Evolutionary conservation across 192 early-diverging fungal species (phyloP).

Genomic region (Backusella sp.): DNA sequence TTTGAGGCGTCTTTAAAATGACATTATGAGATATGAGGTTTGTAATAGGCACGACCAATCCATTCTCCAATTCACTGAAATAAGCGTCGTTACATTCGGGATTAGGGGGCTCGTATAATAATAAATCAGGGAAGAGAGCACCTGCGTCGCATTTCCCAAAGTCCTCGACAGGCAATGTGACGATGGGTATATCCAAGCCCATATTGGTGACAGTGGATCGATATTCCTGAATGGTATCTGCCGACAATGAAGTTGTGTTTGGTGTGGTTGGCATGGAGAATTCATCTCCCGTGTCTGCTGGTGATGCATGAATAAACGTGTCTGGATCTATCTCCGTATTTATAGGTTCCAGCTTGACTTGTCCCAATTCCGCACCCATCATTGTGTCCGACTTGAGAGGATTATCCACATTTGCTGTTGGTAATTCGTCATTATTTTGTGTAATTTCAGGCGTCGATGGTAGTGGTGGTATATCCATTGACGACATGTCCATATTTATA

Average conservation of each 20-base stretch:
- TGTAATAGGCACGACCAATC: conserved; percentile 52
- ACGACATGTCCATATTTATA: not conserved
- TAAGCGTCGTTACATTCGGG: conserved; percentile 54
- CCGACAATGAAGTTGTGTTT: not conserved
- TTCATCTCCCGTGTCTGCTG: conserved; percentile 3
- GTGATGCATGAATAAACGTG: not conserved
- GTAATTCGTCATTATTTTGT: not conserved
- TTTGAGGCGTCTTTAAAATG: not conserved
- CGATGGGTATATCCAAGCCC: conserved; percentile 27
- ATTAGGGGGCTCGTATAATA: conserved; percentile 51
- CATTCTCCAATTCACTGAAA: conserved; percentile 54
- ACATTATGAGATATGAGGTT: conserved; percentile 26
- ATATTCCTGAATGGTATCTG: conserved; percentile 8
- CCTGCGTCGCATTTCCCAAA: conserved; percentile 38
- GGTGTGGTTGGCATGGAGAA: conserved; percentile 10
- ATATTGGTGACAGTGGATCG: conserved; percentile 23
- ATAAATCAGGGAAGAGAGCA: conserved; percentile 48
- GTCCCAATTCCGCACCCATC: not conserved
- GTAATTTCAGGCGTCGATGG: not conserved
- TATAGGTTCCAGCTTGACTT: not conserved
- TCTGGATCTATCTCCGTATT: not conserved
- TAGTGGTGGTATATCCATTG: not conserved
- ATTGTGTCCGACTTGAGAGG: conserved; percentile 7
- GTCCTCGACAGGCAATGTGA: conserved; percentile 31
- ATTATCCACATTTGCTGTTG: not conserved